phyloP scores from a whole-genome alignment of 441 rosid species.

The Erodium chrysanthum region DNA sequence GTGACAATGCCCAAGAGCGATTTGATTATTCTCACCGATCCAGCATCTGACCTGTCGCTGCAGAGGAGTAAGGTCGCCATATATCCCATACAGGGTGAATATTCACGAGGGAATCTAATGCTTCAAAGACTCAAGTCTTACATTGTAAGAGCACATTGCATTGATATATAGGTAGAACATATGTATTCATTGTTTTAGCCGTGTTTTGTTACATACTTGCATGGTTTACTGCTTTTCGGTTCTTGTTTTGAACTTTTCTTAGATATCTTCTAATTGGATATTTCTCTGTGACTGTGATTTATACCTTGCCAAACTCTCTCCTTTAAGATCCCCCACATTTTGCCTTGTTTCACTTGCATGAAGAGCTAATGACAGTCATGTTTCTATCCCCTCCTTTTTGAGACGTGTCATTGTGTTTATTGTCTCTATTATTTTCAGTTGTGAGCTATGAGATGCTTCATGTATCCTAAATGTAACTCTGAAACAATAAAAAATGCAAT shows the following conservation, averaged over 20 bases:
- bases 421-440: too few relatives aligned
- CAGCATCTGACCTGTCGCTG: conserved; percentile 58
- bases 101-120: conserved; percentile 79
- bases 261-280: too few relatives aligned
- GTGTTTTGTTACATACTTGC: conserved; percentile 13
- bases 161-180: conserved; percentile 46
- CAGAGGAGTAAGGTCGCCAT: conserved; percentile 39
- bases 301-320: too few relatives aligned
- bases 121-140: conserved; percentile 95
- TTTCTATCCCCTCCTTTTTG: too few relatives aligned
- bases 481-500: too few relatives aligned
- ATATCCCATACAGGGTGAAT: conserved; percentile 68
- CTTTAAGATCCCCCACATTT: too few relatives aligned
- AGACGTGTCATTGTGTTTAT: too few relatives aligned
- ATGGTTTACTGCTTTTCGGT: not conserved
- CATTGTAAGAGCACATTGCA: conserved; percentile 73
- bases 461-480: too few relatives aligned
- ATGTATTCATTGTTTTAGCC: conserved; percentile 13
- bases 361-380: too few relatives aligned
- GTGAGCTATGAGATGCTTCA: too few relatives aligned
- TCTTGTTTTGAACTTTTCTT: not conserved
- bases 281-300: too few relatives aligned
- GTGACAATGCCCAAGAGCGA: conserved; percentile 65
- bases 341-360: too few relatives aligned
- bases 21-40: conserved; percentile 72